Conservation (phyloP, 2,329 filamentous ascomycete genomes). For the Colletotrichum gloeosporioides region DNA sequence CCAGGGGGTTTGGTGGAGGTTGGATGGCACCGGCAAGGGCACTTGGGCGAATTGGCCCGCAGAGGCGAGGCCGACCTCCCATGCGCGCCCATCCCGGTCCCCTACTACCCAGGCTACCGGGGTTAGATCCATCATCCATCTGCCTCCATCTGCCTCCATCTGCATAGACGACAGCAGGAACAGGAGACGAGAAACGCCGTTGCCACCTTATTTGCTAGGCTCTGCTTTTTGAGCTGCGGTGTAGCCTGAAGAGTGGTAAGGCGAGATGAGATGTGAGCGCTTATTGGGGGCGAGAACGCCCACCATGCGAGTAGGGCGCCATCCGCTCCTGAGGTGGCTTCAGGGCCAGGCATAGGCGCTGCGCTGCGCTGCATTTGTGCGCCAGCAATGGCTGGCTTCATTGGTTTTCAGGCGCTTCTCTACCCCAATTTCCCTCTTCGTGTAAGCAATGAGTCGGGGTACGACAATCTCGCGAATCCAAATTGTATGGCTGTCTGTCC, state of each 20-base stretch:
- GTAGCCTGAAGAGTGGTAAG: background rate
- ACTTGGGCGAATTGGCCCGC: conserved; percentile 10
- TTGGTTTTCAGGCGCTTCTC: background rate
- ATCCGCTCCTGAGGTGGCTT: background rate
- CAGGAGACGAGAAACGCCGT: background rate
- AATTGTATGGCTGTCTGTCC: background rate
- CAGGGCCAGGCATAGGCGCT: background rate
- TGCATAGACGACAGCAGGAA: background rate
- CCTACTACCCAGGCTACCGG: background rate
- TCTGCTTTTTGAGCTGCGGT: background rate
- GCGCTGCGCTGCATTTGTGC: background rate
- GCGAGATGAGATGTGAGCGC: conserved; percentile 4
- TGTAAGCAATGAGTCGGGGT: conserved; percentile 4
- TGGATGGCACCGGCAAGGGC: conserved; percentile 13
- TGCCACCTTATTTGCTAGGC: conserved; percentile 9
- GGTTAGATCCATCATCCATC: conserved; percentile 4
- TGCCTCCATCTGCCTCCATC: conserved; percentile 10
- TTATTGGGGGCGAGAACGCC: conserved; percentile 5
- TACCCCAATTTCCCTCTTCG: background rate
- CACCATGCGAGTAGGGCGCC: background rate
- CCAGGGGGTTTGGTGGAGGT: conserved; percentile 23
- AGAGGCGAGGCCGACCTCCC: conserved; percentile 1
- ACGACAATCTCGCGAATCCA: background rate
- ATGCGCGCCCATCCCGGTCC: background rate
- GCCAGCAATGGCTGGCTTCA: background rate